Evolutionary conservation across 805 yeast species (phyloP), one percentile per base, ranked within the genome.

Genomic region (Clavispora santaluciae): DNA sequence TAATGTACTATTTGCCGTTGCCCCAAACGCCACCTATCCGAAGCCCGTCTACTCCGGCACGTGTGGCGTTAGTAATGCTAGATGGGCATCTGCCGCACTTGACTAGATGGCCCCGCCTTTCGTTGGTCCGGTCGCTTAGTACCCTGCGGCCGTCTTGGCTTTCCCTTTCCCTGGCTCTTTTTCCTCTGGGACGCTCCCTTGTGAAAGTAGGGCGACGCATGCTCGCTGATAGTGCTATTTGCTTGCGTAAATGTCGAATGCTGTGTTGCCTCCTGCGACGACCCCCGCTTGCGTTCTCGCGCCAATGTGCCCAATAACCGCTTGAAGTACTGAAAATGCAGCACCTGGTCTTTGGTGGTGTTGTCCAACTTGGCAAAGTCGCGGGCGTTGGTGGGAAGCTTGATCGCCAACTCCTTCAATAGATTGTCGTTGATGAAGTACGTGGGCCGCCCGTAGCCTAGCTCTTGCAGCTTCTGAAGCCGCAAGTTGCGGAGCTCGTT

Each of bases 391-490:
- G 68, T 65, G 1, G 89, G 88, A 23, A 82, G 62, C 37, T 61
- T 65, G 15, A 56, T 47, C 0, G 86, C 78, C 79, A 82, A 73
- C 33, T 77, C 80, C 44, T 70, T 68, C 42, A 81, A 54, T 0
- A 78, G 49, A 2, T 39, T 48, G 31, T 66, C 70, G 20, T 55
- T 43, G 3, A 65, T 37, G 12, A 57, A 47, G 25, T 51, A 55
- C 15, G 40, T 36, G 6, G 55, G 42, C 36, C 35, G 56, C 48
- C 58, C 57, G 31, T 55, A 65, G 15, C 66, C 66, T 26, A 72
- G 44, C 25, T 64, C 66, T 1, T 66, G 64, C 61, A 73, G 68
- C n/a, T 67, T 56, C 24, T 65, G 61, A 24, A 64, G 60, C 38
- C 83, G 57, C 12, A 67, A 57, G 24, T 62, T 65, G 38, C 70